These are phyloP conservation scores for Pseudogymnoascus sp. DNA, from an alignment of 2,329 filamentous ascomycete species.

Conservation along the genomic window DNA sequence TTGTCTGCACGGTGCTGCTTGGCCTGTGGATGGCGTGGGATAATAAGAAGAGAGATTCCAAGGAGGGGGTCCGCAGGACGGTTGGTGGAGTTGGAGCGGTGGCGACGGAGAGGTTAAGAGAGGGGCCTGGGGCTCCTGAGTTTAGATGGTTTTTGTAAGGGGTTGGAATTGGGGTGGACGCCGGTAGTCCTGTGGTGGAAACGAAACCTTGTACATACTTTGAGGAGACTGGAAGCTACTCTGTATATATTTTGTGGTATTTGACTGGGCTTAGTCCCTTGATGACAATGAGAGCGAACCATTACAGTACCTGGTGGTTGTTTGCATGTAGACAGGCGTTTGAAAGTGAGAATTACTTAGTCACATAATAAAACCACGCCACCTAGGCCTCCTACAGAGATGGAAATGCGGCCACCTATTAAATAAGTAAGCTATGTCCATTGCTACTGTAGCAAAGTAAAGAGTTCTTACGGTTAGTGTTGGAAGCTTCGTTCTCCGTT, in stretches of 20 bases:
- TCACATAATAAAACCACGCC: too few relatives aligned
- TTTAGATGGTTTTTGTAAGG: slow-evolving; percentile 51
- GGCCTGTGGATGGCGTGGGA: slow-evolving; percentile 58
- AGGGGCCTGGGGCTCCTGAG: slow-evolving; percentile 45
- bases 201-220: background rate
- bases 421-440: too few relatives aligned
- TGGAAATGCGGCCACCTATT: too few relatives aligned
- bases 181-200: background rate
- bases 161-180: background rate
- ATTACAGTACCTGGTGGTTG: background rate
- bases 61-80: slow-evolving; percentile 14
- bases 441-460: too few relatives aligned
- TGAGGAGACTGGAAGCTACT: slow-evolving; percentile 1
- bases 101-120: slow-evolving; percentile 47
- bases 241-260: background rate
- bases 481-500: too few relatives aligned
- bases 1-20: slow-evolving; percentile 45
- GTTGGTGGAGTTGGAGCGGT: slow-evolving; percentile 37
- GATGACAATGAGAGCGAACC: background rate
- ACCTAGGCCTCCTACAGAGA: too few relatives aligned
- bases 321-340: background rate
- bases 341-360: background rate
- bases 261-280: background rate
- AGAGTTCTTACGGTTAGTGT: too few relatives aligned
- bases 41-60: slow-evolving; percentile 23